Percentiles rank a stretch among this genome's conserved stretches.
Conservation (phyloP, 2,329 filamentous ascomycete genomes). For the Epichloe baconii region DNA sequence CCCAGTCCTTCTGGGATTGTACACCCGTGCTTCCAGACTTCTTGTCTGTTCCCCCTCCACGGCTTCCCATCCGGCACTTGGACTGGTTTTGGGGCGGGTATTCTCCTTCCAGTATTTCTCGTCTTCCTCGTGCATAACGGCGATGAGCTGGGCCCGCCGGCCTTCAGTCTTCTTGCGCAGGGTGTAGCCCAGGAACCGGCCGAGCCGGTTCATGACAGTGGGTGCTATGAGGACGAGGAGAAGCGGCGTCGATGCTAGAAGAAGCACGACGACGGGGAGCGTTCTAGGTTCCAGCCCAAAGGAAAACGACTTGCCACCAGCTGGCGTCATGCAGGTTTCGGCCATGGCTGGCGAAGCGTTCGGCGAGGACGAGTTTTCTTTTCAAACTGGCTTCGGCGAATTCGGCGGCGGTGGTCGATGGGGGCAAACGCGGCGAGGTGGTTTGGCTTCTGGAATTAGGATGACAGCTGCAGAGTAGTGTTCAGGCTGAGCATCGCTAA, state of each 20-base stretch:
- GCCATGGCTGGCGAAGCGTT: slow-evolving; percentile 9
- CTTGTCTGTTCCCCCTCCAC: slow-evolving; percentile 46
- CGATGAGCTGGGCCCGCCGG: slow-evolving; percentile 43
- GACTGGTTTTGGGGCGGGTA: slow-evolving; percentile 19
- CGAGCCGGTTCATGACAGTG: slow-evolving; percentile 19
- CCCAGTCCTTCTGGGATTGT: slow-evolving; percentile 48
- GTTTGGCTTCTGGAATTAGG: neutral
- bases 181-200: slow-evolving; percentile 42
- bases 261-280: slow-evolving; percentile 14
- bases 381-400: neutral
- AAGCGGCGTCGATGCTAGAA: slow-evolving; percentile 10
- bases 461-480: neutral
- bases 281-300: slow-evolving; percentile 18
- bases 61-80: slow-evolving; percentile 58
- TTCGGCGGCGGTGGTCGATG: neutral
- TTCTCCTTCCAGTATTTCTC: slow-evolving; percentile 22
- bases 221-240: slow-evolving; percentile 15
- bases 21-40: slow-evolving; percentile 17
- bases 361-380: neutral
- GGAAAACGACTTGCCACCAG: slow-evolving; percentile 13
- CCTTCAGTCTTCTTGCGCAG: slow-evolving; percentile 51
- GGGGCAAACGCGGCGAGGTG: neutral
- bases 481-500: neutral
- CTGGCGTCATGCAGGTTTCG: slow-evolving; percentile 16
- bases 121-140: slow-evolving; percentile 35